Conservation (phyloP, 2,329 filamentous ascomycete species). For the Eutypa lata region DNA sequence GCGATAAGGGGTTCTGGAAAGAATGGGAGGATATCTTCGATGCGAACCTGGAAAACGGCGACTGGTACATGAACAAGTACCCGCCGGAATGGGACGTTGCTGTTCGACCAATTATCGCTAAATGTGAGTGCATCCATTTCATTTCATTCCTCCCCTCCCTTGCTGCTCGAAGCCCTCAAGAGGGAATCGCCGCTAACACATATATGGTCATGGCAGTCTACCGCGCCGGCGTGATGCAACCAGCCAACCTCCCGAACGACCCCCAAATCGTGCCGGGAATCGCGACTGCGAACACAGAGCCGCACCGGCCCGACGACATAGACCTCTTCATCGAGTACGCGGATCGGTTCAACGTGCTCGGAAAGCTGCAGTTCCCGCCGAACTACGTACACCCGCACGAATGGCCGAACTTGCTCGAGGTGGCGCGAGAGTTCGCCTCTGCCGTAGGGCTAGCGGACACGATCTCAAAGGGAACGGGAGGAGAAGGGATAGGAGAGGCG, state of each 20-base stretch:
- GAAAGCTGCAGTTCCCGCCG: conserved; percentile 23
- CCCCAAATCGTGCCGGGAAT: conserved; percentile 29
- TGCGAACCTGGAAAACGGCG: conserved; percentile 10
- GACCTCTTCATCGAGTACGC: conserved; percentile 45
- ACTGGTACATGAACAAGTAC: conserved; percentile 21
- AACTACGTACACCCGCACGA: conserved; percentile 27
- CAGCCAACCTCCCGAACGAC: conserved; percentile 23
- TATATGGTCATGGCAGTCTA: conserved; percentile 35
- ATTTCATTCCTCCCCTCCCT: too few species aligned
- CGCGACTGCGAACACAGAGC: conserved; percentile 35
- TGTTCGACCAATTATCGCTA: conserved; percentile 38
- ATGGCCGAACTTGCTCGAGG: conserved; percentile 30
- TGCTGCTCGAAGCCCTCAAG: too few species aligned
- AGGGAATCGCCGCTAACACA: conserved; percentile 11
- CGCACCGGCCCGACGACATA: conserved; percentile 25
- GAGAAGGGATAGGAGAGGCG: conserved; percentile 11
- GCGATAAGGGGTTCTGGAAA: conserved; percentile 34
- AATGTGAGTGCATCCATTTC: conserved; percentile 14
- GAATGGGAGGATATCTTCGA: conserved; percentile 30
- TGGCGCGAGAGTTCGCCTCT: conserved; percentile 30
- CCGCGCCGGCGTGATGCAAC: conserved; percentile 40
- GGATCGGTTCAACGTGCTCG: conserved; percentile 16
- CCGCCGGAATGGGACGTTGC: conserved; percentile 38
- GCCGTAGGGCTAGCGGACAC: too few species aligned
- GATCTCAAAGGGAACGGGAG: too few species aligned